Percentiles rank a stretch among this genome's conserved stretches.
Conservation (phyloP, 2,329 filamentous ascomycete species). For the Coniochaeta sp. region DNA sequence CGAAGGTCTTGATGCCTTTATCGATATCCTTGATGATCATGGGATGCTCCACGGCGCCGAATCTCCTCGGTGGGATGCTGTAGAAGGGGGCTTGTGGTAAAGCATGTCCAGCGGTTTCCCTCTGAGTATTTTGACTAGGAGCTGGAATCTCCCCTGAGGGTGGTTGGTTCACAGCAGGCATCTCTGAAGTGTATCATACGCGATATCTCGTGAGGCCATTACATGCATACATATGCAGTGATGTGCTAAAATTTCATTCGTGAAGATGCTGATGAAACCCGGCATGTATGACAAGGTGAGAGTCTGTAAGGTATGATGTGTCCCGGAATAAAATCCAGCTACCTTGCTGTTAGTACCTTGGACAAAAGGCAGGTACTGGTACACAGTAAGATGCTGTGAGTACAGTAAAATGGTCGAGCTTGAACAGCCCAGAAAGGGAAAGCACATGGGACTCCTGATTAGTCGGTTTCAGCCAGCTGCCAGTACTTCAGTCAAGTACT, state of each 20-base stretch:
- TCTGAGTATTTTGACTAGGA: background rate
- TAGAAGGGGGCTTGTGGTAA: conserved; percentile 24
- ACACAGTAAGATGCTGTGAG: no score
- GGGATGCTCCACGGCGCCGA: conserved; percentile 36
- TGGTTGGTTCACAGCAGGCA: background rate
- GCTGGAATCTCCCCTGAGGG: background rate
- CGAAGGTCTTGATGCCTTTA: conserved; percentile 32
- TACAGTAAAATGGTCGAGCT: no score
- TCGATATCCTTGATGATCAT: conserved; percentile 31
- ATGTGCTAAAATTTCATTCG: background rate
- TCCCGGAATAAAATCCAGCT: background rate
- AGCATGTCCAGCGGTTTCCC: conserved; percentile 1
- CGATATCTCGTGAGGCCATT: background rate
- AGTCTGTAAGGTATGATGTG: background rate
- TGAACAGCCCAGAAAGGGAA: background rate
- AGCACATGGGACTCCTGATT: background rate
- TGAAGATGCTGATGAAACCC: no score
- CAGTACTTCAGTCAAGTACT: background rate
- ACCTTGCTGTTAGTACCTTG: background rate
- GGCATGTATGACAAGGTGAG: no score
- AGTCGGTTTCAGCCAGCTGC: background rate
- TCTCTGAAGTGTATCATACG: background rate
- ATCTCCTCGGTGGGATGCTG: conserved; percentile 26
- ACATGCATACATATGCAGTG: background rate
- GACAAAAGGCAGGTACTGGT: no score